Evolutionary conservation across 192 early-diverging fungal species (phyloP), one percentile per base, ranked within the genome.

Genomic region (Linnemannia hyalina): DNA sequence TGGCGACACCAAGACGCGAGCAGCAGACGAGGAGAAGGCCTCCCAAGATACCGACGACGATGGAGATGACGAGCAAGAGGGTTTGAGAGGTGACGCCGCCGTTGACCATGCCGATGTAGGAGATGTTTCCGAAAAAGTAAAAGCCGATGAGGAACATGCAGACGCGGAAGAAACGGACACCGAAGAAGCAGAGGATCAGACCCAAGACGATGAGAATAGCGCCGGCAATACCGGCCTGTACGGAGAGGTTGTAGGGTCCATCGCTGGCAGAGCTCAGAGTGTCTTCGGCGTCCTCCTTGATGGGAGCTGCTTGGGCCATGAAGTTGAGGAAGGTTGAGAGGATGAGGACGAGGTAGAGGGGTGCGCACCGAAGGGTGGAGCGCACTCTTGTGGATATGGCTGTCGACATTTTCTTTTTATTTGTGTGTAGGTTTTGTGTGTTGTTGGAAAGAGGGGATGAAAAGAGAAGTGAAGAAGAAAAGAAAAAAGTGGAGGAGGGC

Each of bases 21-120:
- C 83, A 86, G 68, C 78, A 81, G 65, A 80, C 71, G 40, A 90
- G 68, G 46, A 90, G 73, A 26, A 88, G 47, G 44, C 83, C 83
- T 9, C 81, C 73, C 5, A 90, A 40, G 42, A 80, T 73, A 18
- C 89, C 89, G 42, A 88, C 78, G 20, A 80, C 70, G 55, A 85
- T 80, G 1, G 87, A 88, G 22, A 90, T 82, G 49, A 90, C 81
- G 32, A 90, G 76, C 38, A 88, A 75, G 57, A 90, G 74, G 0
- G 87, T 88, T 22, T 79, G 77, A 4, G 70, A 74, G n/a, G 80
- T 82, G 40, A 88, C 87, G 47, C 88, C 89, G 70, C 88, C 88
- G 75, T 90, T 90, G 40, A 87, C 83, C 80, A 90, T 80, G 35
- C 88, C 74, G 57, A 90, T 69, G 71, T 88, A 90, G 35, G 83